A percentile compares a stretch with the other conserved stretches of the same genome.
Evolutionary conservation across 495 filamentous ascomycete genomes (phyloP).

Genomic region (Lasiosphaeria miniovina): DNA sequence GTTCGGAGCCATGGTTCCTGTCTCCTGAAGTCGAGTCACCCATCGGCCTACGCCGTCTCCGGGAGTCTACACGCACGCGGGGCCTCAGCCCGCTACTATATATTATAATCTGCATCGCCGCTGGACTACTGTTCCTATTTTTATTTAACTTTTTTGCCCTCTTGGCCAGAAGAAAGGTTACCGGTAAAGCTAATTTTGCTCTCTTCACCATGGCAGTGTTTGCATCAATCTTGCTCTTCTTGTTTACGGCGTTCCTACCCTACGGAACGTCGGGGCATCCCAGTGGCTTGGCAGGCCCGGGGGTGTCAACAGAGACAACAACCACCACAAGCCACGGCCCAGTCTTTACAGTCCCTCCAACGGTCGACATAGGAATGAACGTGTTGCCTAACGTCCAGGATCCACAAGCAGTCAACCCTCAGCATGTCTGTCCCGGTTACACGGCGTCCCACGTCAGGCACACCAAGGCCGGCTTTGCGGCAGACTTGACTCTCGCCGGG

Average conservation of each 20-base stretch:
- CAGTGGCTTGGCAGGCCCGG: background rate
- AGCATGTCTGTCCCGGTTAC: constrained; percentile 75
- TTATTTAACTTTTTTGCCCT: background rate
- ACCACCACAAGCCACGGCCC: constrained; percentile 4
- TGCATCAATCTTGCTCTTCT: constrained; percentile 13
- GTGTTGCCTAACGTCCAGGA: constrained; percentile 72
- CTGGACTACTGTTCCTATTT: constrained; percentile 1
- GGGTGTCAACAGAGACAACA: background rate
- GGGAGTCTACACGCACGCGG: background rate
- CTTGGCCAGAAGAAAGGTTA: background rate
- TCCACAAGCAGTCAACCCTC: constrained; percentile 66
- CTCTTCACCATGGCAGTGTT: constrained; percentile 23
- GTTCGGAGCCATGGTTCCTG: constrained; percentile 2
- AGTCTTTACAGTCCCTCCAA: constrained; percentile 48
- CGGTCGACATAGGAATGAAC: constrained; percentile 53
- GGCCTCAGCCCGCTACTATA: too few species aligned
- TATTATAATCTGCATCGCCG: too few species aligned
- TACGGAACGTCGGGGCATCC: background rate
- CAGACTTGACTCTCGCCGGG: constrained; percentile 64
- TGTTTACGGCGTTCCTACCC: constrained; percentile 14
- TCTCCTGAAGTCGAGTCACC: background rate
- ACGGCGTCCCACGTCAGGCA: constrained; percentile 58
- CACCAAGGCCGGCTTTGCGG: constrained; percentile 49
- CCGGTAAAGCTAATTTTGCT: background rate
- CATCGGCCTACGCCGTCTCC: background rate